Base-by-base conservation (phyloP, 164 flowering plant genomes). In the Platanus orientalis region DNA sequence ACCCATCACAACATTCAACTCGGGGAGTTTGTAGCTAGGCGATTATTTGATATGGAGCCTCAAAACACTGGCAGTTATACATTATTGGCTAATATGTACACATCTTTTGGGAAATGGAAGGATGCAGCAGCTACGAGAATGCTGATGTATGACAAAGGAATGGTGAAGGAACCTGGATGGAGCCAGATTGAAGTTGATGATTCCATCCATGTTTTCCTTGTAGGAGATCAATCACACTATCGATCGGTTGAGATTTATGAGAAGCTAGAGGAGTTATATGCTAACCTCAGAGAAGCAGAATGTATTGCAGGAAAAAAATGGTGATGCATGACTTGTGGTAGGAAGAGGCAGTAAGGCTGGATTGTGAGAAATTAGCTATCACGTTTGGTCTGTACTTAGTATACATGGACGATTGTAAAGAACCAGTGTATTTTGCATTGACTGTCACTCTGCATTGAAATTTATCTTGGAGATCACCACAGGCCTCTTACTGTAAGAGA, bases 141-240 rank as follows among this genome's bases (percentile, higher is more conserved):
- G 39, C 58, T 65, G 57, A 67, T 76, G 20, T 32, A 67, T 25
- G 57, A 49, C 0, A 66, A 58, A 64, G 71, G 73, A 55, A 48
- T 76, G 71, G 64, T 71, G 20, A 79, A 79, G 68, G 79, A 65
- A 69, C 64, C 74, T 29, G 79, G 76, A 34, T 71, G 70, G 70
- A 76, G 79, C 65, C 73, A 64, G 66, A 42, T 76, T 61, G 74
- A 73, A 54, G 62, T 71, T 9, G 28, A 66, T 64, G 63, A 53
- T n/a, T 27, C 57, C 16, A n/a, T 54, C 20, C 64, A 65, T 62
- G 66, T 73, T 29, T 65, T 73, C 45, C 26, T 39, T 44, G 59
- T 56, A 16, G 73, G 67, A 52, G 75, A 63, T 53, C 55, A 51
- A 25, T 71, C 64, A n/a, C 78, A 69, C 23, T 32, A 27, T 61